phyloP scores from a whole-genome alignment of 192 early-diverging fungal genomes.

The Coemansia sp. region DNA sequence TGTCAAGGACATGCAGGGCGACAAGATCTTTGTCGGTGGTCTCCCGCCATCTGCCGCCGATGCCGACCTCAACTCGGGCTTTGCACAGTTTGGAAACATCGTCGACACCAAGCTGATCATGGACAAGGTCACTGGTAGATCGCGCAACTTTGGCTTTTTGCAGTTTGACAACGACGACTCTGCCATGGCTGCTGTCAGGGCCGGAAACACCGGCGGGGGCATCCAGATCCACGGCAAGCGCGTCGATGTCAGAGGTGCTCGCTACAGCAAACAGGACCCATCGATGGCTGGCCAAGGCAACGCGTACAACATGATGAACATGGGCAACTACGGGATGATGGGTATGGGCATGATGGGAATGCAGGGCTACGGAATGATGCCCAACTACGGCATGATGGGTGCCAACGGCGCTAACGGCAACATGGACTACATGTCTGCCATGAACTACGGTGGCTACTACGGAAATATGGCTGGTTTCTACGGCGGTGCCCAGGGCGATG shows the following conservation, averaged over 20 bases:
- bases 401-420: constrained; percentile 7
- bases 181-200: constrained; percentile 53
- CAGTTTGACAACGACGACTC: constrained; percentile 79
- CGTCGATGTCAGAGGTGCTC: constrained; percentile 47
- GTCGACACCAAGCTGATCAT: constrained; percentile 84
- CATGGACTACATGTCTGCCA: constrained; percentile 28
- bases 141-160: constrained; percentile 90
- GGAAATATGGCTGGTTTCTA: constrained; percentile 35
- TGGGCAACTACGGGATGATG: constrained; percentile 26
- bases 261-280: constrained; percentile 39
- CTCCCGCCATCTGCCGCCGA: constrained; percentile 81
- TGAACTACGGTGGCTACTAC: constrained; percentile 42
- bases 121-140: constrained; percentile 78
- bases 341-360: constrained; percentile 36
- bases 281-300: constrained; percentile 8
- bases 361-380: constrained; percentile 17
- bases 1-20: constrained; percentile 40
- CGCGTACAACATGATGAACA: constrained; percentile 23
- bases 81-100: constrained; percentile 80
- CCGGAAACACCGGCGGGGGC: constrained; percentile 35
- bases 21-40: constrained; percentile 92
- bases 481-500: constrained; percentile 18
- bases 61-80: constrained; percentile 81
- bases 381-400: constrained; percentile 12
- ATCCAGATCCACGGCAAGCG: constrained; percentile 52